Evolutionary conservation across 2,329 filamentous ascomycete species (phyloP).

Genomic region (Elsinoe arachidis): DNA sequence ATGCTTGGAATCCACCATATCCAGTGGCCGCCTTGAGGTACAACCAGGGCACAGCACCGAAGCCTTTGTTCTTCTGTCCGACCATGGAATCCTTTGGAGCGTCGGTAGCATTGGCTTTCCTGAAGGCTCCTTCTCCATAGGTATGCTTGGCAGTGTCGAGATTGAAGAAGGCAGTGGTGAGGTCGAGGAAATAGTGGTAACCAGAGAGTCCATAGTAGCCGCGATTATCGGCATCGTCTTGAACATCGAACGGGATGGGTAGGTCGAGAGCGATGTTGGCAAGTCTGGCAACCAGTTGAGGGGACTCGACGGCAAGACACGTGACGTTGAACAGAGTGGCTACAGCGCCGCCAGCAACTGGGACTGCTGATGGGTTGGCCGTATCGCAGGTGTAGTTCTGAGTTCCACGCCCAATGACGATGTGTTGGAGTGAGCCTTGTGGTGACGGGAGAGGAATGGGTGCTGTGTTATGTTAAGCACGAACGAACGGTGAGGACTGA

Average conservation of each 20-base stretch:
- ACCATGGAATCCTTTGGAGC: slow-evolving; percentile 55
- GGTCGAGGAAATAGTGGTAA: slow-evolving; percentile 70
- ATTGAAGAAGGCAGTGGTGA: slow-evolving; percentile 70
- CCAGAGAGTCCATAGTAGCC: slow-evolving; percentile 59
- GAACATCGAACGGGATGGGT: slow-evolving; percentile 37
- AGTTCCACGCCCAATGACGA: slow-evolving; percentile 78
- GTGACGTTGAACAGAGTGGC: slow-evolving; percentile 83
- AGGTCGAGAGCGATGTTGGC: slow-evolving; percentile 62
- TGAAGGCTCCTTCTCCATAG: slow-evolving; percentile 54
- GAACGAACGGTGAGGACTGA: not conserved
- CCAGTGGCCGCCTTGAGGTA: slow-evolving; percentile 50
- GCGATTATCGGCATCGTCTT: slow-evolving; percentile 35
- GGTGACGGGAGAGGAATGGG: slow-evolving; percentile 50
- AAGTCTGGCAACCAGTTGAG: slow-evolving; percentile 56
- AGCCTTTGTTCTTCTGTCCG: slow-evolving; percentile 50
- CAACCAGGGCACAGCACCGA: slow-evolving; percentile 71
- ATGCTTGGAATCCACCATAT: slow-evolving; percentile 45
- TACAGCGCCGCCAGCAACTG: slow-evolving; percentile 61
- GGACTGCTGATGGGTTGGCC: slow-evolving; percentile 49
- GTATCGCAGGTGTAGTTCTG: slow-evolving; percentile 84
- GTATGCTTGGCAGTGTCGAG: slow-evolving; percentile 49
- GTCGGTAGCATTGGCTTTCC: slow-evolving; percentile 51
- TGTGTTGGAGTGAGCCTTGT: slow-evolving; percentile 59
- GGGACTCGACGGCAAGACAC: slow-evolving; percentile 64
- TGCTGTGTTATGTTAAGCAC: slow-evolving; percentile 17